Evolutionary conservation across 2,329 filamentous ascomycete genomes (phyloP), one percentile per base, ranked within the genome.

Genomic region (Daldinia sp.): DNA sequence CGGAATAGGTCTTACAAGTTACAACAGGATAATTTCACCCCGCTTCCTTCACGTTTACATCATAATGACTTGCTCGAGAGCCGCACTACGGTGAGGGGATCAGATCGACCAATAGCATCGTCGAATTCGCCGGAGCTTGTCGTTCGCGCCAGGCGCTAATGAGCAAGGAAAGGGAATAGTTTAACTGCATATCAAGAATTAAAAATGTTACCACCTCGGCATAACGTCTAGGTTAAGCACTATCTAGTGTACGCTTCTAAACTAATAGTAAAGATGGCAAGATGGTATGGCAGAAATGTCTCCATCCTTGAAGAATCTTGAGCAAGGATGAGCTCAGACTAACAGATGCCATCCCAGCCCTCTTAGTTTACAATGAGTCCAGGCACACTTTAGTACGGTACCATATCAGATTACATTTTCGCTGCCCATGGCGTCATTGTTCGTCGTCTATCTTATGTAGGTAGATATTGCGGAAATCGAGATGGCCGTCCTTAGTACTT

Each of bases 381-480:
- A 52, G 57, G 27, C 52, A 58, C 27, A 51, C 39, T 17, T 54
- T 21, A 29, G 45, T 11, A 48, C 19, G 15, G 45, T 29, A 4
- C 4, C 11, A 48, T 48, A 48, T 32, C 41, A 47, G 57, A 53
- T 47, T 43, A 35, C 43, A 19, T 3, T 43, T 41, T 58, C 21
- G 21, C 34, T 49, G 37, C 39, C 39, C 21, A 63, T 65, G 55
- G 23, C 58, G 62, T 67, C 65, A 67, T 67, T 52, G 55, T 65
- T 63, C n/a, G 27, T 65, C 58, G 34, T 50, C 39, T 27, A 15
- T n/a, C 15, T 11, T 45, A 1, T 23, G 23, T 43, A n/a, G n/a
- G n/a, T 41, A 55, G 50, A 48, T 59, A 37, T 30, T 47, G 49
- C 11, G 23, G 32, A 11, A 37, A 56, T 64, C 55, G 56, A 65